Conservation (phyloP, 805 yeast species). For the Ogataea ganodermae region DNA sequence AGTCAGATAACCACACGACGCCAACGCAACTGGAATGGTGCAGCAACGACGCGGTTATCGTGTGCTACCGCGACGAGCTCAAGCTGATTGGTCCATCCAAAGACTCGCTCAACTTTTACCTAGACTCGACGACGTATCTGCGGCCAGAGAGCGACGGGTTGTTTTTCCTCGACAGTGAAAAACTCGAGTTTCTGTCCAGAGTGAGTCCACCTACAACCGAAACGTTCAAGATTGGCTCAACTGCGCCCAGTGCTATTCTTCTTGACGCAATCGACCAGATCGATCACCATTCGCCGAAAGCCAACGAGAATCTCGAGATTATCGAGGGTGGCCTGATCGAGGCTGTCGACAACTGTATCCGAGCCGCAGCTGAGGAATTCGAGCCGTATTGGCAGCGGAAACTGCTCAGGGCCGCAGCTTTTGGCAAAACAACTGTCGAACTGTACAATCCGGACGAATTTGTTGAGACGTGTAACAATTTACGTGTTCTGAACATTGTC, state of each 20-base stretch:
- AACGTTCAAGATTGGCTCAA: conserved; percentile 80
- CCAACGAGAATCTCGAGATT: conserved; percentile 70
- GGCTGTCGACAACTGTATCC: conserved; percentile 72
- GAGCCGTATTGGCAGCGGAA: conserved; percentile 79
- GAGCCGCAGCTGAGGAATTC: conserved; percentile 77
- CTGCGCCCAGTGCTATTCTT: conserved; percentile 78
- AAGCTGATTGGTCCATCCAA: conserved; percentile 72
- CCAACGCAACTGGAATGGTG: conserved; percentile 74
- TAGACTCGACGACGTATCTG: conserved; percentile 43
- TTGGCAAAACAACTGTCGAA: conserved; percentile 72
- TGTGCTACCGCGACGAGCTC: conserved; percentile 60
- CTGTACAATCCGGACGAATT: conserved; percentile 60
- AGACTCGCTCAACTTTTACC: conserved; percentile 55
- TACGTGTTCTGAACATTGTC: conserved; percentile 71
- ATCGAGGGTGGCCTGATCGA: conserved; percentile 47
- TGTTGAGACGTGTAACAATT: conserved; percentile 57
- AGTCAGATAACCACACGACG: conserved; percentile 34
- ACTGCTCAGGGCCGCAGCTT: conserved; percentile 75
- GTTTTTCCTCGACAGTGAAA: conserved; percentile 57
- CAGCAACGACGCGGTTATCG: conserved; percentile 76
- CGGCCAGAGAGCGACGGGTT: conserved; percentile 69
- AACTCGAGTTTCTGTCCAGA: conserved; percentile 61
- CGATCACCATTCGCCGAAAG: conserved; percentile 70
- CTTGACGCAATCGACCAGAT: conserved; percentile 75
- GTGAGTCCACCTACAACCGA: conserved; percentile 60